Base-by-base conservation (phyloP, 202 grass and related monocot genomes). In the Saccharum hybrid region DNA sequence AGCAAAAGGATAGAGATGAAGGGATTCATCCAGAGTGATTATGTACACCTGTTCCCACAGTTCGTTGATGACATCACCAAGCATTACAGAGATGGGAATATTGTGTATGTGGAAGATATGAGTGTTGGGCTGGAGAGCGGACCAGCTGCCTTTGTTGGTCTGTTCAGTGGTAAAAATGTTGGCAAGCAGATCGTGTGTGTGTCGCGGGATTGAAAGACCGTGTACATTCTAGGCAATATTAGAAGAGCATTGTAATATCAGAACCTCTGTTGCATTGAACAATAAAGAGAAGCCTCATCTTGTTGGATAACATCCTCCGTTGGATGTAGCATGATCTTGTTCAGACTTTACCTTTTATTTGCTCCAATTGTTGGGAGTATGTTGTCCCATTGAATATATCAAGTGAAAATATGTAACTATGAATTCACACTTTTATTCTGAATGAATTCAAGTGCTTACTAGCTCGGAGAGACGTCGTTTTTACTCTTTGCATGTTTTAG, bases 101-200 rank as follows among this genome's bases (percentile, higher is more conserved):
- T 98, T 71, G 68, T 45, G 0, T 94, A 94, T 81, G 73, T 94
- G 51, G 95, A 98, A 77, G 90, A 98, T 67, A 61, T 88, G 81
- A 90, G 59, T 16, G 57, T 87, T 0, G 89, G 95, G 18, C 82
- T 98, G 42, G 92, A 98, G 83, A 94, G 63, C 14, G 88, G 72
- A 3, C 86, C 88, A 10, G 87, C 77, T 30, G 87, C 95, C 14
- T 88, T 98, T 49, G 90, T 88, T 23, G 95, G 95, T 18, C 89
- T 98, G 54, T 98, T 98, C 60, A 86, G 77, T 15, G 95, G 95
- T 51, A 87, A 88, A 83, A 98, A 98, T 88, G 83, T 94, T 2
- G 92, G 95, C 75, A 98, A 98, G 66, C 82, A 98, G 63, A 87
- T 94, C 0, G 90, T 94, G 21, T 80, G 82, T 0, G 79, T 98